Percentiles rank a stretch among this genome's conserved stretches.
Evolutionary conservation across 75 land plant genomes (phyloP).

Genomic region (Pinus taeda): DNA sequence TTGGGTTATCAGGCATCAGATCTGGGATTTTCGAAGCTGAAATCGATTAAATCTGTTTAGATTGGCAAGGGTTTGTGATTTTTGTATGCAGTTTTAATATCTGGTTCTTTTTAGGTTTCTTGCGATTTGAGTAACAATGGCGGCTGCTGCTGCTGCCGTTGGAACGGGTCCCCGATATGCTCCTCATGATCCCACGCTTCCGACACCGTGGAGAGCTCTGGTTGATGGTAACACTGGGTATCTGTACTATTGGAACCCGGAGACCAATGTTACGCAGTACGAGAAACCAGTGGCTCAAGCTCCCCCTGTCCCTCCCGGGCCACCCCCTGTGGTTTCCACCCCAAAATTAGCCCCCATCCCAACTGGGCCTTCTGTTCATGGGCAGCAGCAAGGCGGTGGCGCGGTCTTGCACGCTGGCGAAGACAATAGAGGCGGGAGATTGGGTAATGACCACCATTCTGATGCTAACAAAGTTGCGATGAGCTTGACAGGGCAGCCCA

Average conservation of each 20-base stretch:
- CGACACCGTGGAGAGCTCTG: constrained; percentile 73
- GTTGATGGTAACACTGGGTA: constrained; percentile 65
- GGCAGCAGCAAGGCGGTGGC: constrained; percentile 12
- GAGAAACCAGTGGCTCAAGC: constrained; percentile 42
- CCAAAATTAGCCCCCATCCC: constrained; percentile 33
- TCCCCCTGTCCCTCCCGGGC: constrained; percentile 38
- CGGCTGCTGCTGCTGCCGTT: constrained; percentile 19
- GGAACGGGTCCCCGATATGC: constrained; percentile 61
- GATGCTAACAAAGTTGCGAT: constrained; percentile 3
- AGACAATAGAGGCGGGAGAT: constrained; percentile 9
- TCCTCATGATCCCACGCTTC: constrained; percentile 76
- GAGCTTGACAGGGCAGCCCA: constrained; percentile 12
- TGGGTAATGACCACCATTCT: neutral
- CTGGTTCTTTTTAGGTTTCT: no score
- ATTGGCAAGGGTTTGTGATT: neutral
- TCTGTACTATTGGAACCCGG: constrained; percentile 79
- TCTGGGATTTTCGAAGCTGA: neutral
- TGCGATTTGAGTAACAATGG: constrained; percentile 22
- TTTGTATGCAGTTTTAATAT: no score
- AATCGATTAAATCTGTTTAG: neutral
- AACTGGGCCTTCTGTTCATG: constrained; percentile 7
- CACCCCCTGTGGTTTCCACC: constrained; percentile 34
- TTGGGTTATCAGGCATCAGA: neutral
- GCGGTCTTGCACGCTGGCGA: neutral
- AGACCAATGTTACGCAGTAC: constrained; percentile 73